Conservation (phyloP, 2,329 filamentous ascomycete species). For the Cercospora citrullina region DNA sequence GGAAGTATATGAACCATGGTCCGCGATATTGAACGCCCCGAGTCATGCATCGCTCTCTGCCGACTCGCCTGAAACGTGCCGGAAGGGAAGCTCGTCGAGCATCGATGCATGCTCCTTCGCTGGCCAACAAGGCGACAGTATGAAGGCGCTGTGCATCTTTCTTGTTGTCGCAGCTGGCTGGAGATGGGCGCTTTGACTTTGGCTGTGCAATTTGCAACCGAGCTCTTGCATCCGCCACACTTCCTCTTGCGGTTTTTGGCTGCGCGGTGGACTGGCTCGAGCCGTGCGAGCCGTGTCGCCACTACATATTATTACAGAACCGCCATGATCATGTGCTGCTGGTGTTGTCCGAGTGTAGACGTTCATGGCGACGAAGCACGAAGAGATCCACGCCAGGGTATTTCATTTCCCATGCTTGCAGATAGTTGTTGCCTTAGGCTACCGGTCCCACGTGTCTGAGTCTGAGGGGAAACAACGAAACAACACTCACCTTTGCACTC, state of each 20-base stretch:
- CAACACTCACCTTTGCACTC: background rate
- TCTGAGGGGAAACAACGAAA: background rate
- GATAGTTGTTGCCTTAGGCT: background rate
- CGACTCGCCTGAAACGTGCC: background rate
- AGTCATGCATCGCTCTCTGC: background rate
- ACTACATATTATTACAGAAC: background rate
- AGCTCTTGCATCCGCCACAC: background rate
- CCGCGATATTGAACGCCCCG: background rate
- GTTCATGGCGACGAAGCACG: background rate
- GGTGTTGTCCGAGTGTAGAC: background rate
- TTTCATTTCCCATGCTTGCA: no score
- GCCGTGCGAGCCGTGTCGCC: background rate
- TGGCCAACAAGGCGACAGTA: background rate
- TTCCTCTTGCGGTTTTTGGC: background rate
- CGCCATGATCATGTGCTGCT: background rate
- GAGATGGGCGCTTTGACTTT: background rate
- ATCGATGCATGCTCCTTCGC: background rate
- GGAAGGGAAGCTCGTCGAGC: background rate
- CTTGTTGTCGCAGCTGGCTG: background rate
- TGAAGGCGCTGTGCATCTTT: background rate
- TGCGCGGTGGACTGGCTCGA: background rate
- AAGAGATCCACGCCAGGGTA: no score
- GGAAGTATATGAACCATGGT: background rate
- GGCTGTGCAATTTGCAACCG: background rate
- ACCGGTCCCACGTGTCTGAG: no score